phyloP scores from a whole-genome alignment of 106 monocot genomes.

The Phalaenopsis equestris region DNA sequence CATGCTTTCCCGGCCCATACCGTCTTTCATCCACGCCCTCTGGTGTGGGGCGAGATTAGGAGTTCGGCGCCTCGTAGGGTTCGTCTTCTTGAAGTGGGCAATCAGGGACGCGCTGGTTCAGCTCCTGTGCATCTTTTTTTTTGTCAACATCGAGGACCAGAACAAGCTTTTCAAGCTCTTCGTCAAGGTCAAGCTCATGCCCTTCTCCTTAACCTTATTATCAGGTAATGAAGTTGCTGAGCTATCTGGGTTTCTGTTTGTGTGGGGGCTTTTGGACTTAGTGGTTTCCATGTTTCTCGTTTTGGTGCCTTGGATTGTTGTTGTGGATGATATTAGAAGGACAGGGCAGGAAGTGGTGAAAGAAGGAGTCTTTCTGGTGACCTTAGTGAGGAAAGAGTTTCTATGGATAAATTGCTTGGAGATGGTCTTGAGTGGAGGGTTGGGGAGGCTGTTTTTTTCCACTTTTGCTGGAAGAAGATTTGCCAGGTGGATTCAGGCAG shows the following conservation, averaged over 20 bases:
- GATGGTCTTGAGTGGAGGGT: constrained; percentile 38
- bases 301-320: constrained; percentile 48
- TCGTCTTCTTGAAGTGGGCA: constrained; percentile 58
- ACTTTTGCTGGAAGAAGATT: constrained; percentile 30
- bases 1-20: constrained; percentile 14
- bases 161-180: constrained; percentile 50
- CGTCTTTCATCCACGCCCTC: constrained; percentile 9
- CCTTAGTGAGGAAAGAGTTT: constrained; percentile 25
- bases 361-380: constrained; percentile 45
- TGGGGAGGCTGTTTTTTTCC: constrained; percentile 28
- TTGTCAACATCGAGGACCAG: constrained; percentile 46
- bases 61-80: constrained; percentile 28
- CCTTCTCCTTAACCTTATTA: constrained; percentile 42
- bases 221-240: constrained; percentile 13
- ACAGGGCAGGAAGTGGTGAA: constrained; percentile 33
- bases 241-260: constrained; percentile 34
- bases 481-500: constrained; percentile 28
- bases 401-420: constrained; percentile 46
- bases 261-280: constrained; percentile 48
- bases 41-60: constrained; percentile 27
- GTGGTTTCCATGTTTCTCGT: constrained; percentile 28
- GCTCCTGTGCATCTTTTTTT: constrained; percentile 49
- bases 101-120: constrained; percentile 49
- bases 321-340: constrained; percentile 33
- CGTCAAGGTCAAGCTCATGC: constrained; percentile 52